These are phyloP conservation scores for Hyparrhenia diplandra DNA, from an alignment of 176 grass and related monocot species.

Conservation along the genomic window DNA sequence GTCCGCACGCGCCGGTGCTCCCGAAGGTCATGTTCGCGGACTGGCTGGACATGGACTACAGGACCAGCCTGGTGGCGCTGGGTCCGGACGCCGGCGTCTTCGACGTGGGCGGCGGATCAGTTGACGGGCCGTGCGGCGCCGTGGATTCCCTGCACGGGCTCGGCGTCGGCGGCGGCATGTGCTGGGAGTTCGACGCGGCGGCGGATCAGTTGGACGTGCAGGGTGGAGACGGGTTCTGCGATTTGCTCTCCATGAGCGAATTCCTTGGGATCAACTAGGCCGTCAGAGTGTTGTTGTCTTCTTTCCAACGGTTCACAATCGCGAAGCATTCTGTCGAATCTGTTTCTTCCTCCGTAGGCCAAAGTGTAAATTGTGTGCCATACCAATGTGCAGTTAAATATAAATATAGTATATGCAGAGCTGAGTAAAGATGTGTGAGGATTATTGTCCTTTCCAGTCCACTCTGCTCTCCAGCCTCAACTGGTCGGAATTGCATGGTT, in stretches of 20 bases:
- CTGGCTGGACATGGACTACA: conserved; percentile 74
- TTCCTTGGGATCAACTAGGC: conserved; percentile 56
- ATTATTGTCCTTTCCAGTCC: neutral
- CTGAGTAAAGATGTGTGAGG: neutral
- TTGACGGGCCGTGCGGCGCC: conserved; percentile 16
- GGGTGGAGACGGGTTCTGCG: conserved; percentile 33
- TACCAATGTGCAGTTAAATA: neutral
- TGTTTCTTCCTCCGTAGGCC: neutral
- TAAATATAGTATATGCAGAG: conserved; percentile 1
- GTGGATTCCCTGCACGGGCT: conserved; percentile 41
- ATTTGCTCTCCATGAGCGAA: conserved; percentile 45
- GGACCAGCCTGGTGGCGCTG: conserved; percentile 24
- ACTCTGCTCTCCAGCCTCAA: neutral
- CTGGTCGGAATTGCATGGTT: neutral
- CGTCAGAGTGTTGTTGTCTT: neutral
- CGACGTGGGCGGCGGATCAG: conserved; percentile 20
- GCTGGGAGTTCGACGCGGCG: conserved; percentile 41
- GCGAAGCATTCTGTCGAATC: neutral
- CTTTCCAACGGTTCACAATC: conserved; percentile 7
- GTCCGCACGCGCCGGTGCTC: conserved; percentile 42
- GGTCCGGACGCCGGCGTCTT: conserved; percentile 10
- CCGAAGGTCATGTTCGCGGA: conserved; percentile 88
- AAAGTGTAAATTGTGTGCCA: conserved; percentile 30
- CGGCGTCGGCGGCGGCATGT: conserved; percentile 43
- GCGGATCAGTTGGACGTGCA: conserved; percentile 38